These are phyloP conservation scores for Dichotomopilus funicola DNA, from an alignment of 2,329 filamentous ascomycete genomes.

Conservation along the genomic window DNA sequence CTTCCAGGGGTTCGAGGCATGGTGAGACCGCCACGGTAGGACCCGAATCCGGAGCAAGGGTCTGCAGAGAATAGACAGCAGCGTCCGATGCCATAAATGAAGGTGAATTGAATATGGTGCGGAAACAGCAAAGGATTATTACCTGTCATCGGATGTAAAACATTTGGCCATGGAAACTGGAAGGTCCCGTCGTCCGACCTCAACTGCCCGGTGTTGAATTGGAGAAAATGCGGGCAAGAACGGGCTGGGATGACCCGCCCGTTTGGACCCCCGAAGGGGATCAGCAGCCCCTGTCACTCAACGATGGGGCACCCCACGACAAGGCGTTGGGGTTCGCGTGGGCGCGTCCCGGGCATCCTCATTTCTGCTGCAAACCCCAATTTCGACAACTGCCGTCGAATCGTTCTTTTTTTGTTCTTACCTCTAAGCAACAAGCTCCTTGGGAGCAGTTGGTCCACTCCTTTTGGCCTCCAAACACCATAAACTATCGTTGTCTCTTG, in stretches of 20 bases:
- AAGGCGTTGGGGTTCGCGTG: constrained; percentile 3
- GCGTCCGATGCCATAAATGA: too few relatives aligned
- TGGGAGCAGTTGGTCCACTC: constrained; percentile 9
- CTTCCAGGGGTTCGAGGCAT: too few relatives aligned
- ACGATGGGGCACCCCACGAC: constrained; percentile 3
- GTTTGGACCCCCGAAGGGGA: neutral
- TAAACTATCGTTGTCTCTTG: neutral
- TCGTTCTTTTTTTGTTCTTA: neutral
- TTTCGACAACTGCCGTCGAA: neutral
- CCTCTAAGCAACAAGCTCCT: constrained; percentile 10
- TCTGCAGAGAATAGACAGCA: too few relatives aligned
- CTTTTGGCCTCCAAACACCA: neutral
- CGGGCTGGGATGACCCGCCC: neutral
- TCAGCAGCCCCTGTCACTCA: constrained; percentile 2
- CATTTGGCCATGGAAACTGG: too few relatives aligned
- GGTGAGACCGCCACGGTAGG: too few relatives aligned
- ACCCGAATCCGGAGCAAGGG: too few relatives aligned
- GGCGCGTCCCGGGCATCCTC: neutral
- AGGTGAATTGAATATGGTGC: too few relatives aligned
- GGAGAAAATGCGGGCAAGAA: neutral
- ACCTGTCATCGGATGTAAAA: too few relatives aligned
- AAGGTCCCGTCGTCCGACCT: too few relatives aligned
- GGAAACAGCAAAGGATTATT: too few relatives aligned
- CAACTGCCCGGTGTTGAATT: too few relatives aligned
- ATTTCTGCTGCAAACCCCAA: constrained; percentile 8